phyloP scores from a whole-genome alignment of 2,329 filamentous ascomycete species.

The Botrytis cinerea region DNA sequence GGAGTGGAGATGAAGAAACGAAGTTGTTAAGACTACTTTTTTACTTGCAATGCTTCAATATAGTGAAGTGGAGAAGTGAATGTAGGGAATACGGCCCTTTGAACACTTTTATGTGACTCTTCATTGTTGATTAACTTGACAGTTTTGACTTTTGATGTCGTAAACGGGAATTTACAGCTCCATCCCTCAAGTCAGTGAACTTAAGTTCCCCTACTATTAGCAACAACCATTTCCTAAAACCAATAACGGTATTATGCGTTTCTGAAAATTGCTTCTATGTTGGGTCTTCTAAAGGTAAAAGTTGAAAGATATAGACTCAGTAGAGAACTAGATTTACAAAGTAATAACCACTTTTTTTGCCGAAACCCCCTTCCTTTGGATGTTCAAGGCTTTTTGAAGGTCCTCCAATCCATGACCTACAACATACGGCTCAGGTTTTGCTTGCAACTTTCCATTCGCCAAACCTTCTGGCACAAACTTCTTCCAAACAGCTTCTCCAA shows the following conservation, averaged over 20 bases:
- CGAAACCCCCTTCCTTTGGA: not conserved
- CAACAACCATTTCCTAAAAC: not conserved
- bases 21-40: too few relatives aligned
- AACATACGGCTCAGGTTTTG: not conserved
- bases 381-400: not conserved
- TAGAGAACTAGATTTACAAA: not conserved
- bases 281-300: not conserved
- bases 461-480: not conserved
- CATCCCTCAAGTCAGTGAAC: too few relatives aligned
- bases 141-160: too few relatives aligned
- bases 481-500: not conserved
- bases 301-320: not conserved
- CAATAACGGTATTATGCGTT: not conserved
- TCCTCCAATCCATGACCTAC: not conserved
- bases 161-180: too few relatives aligned
- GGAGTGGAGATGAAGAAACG: too few relatives aligned
- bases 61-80: too few relatives aligned
- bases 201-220: too few relatives aligned
- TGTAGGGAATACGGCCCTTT: too few relatives aligned
- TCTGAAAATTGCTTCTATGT: not conserved
- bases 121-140: accelerated
- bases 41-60: too few relatives aligned
- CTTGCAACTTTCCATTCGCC: not conserved
- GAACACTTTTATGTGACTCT: too few relatives aligned
- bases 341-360: not conserved